Conservation (phyloP, 1,284 basidiomycete species). For the Malassezia arunalokei region DNA sequence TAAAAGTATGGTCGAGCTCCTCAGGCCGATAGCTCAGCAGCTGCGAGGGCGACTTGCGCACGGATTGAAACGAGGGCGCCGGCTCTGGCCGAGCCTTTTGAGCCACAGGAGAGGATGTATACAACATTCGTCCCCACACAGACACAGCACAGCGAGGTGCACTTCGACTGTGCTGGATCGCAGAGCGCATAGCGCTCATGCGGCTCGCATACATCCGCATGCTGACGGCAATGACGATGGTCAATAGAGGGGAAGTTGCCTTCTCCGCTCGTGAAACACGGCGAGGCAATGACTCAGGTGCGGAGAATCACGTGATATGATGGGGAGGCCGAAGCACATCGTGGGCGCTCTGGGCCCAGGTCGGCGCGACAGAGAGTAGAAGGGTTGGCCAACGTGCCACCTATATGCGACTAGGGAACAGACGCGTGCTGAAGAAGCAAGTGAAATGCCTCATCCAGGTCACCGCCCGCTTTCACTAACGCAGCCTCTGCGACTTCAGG, state of each 20-base stretch:
- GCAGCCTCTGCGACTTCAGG: slow-evolving; percentile 21
- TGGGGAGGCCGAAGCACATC: not conserved
- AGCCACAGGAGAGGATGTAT: not conserved
- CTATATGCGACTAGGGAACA: not conserved
- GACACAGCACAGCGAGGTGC: too few relatives aligned
- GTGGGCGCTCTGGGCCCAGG: not conserved
- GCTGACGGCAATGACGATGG: not conserved
- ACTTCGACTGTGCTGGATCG: not conserved
- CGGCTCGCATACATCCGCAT: slow-evolving; percentile 8
- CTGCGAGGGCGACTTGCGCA: slow-evolving; percentile 16
- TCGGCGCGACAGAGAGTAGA: not conserved
- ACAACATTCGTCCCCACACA: not conserved
- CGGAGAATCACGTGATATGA: slow-evolving; percentile 11
- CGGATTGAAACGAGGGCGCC: slow-evolving; percentile 39
- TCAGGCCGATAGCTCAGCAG: slow-evolving; percentile 22
- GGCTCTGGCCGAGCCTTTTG: slow-evolving; percentile 27
- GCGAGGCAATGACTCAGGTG: slow-evolving; percentile 10
- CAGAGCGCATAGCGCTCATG: slow-evolving; percentile 9
- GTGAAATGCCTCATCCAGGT: slow-evolving; percentile 12
- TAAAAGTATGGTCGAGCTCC: slow-evolving; percentile 53
- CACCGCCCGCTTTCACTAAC: slow-evolving; percentile 22
- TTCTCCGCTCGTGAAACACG: not conserved
- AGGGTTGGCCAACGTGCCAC: not conserved
- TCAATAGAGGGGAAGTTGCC: not conserved
- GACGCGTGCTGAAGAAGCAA: slow-evolving; percentile 1